Conservation (phyloP, 441 rosid species). For the Euphorbia schlechtendalii region DNA sequence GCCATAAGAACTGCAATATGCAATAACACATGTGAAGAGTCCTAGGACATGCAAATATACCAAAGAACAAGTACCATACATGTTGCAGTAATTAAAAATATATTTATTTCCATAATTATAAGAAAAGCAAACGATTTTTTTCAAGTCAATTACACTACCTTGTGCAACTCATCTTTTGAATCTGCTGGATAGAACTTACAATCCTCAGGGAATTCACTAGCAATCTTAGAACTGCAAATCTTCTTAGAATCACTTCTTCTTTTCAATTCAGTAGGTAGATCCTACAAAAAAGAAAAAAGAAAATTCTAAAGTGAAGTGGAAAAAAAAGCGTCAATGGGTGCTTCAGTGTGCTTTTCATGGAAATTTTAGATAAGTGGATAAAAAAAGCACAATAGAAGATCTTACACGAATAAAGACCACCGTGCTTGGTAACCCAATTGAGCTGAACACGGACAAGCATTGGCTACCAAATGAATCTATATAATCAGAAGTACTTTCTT, state of each 20-base stretch:
- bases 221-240: conserved; percentile 52
- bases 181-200: conserved; percentile 82
- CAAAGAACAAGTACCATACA: too few relatives aligned
- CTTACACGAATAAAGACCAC: conserved; percentile 81
- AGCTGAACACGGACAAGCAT: conserved; percentile 79
- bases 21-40: neutral
- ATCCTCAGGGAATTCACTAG: conserved; percentile 79
- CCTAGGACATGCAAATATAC: neutral
- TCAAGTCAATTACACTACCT: conserved; percentile 37
- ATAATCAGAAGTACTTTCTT: conserved; percentile 38
- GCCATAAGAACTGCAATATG: conserved; percentile 68
- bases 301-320: conserved; percentile 10
- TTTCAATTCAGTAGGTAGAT: conserved; percentile 62
- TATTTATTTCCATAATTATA: neutral
- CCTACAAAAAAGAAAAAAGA: conserved; percentile 34
- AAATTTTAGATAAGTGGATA: conserved; percentile 7
- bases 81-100: neutral
- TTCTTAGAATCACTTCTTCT: conserved; percentile 61
- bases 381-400: conserved; percentile 18
- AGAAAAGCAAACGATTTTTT: neutral
- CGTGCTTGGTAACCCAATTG: conserved; percentile 82
- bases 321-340: neutral
- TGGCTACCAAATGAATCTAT: conserved; percentile 81
- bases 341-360: neutral
- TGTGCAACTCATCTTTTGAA: conserved; percentile 87